Conservation (phyloP, 495 filamentous ascomycete genomes). For the Penicillium dipodomyicola region DNA sequence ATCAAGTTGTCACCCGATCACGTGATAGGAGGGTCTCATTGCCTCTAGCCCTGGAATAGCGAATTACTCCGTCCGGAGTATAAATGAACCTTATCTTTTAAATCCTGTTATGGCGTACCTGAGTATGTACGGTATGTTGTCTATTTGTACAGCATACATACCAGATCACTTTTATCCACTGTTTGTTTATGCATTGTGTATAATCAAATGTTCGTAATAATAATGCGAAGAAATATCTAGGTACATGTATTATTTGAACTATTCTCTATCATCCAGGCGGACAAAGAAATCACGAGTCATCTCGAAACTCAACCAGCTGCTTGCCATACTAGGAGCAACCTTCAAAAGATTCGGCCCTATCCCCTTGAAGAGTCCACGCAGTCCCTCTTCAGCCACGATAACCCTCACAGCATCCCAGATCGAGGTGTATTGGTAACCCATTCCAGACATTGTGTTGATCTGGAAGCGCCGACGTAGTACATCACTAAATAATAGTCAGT, state of each 20-base stretch:
- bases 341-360: constrained; percentile 93
- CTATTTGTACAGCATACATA: background rate
- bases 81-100: background rate
- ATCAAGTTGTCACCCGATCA: background rate
- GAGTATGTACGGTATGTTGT: too few relatives aligned
- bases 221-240: constrained; percentile 10
- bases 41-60: background rate
- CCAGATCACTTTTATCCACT: background rate
- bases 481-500: constrained; percentile 55
- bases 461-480: constrained; percentile 95
- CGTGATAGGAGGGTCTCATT: background rate
- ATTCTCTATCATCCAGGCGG: constrained; percentile 45
- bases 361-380: constrained; percentile 83
- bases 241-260: constrained; percentile 16
- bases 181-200: background rate
- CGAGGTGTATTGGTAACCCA: constrained; percentile 91
- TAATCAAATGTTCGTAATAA: background rate
- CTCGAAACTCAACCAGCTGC: constrained; percentile 96
- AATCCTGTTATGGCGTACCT: background rate
- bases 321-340: constrained; percentile 97
- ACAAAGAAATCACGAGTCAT: constrained; percentile 83
- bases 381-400: constrained; percentile 77
- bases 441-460: constrained; percentile 98
- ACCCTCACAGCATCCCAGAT: constrained; percentile 79
- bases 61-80: too few relatives aligned